Percentiles rank a stretch among this genome's conserved stretches.
Conservation (phyloP, 2,329 filamentous ascomycete genomes). For the Aspergillus floridensis region DNA sequence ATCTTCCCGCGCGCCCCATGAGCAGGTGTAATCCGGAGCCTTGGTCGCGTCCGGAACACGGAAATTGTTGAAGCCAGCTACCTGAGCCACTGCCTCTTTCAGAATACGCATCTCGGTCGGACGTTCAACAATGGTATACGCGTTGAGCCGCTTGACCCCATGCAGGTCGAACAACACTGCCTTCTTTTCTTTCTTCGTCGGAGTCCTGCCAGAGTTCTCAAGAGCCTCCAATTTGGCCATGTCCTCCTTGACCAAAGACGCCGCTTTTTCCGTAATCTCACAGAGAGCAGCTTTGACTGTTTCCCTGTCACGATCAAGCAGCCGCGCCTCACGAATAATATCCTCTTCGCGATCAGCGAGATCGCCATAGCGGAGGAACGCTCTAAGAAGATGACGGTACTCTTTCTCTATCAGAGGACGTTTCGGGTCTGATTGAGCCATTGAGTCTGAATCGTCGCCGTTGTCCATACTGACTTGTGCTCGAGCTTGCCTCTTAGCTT, state of each 20-base stretch:
- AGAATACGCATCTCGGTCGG: conserved; percentile 85
- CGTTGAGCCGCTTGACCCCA: conserved; percentile 91
- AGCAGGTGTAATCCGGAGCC: conserved; percentile 82
- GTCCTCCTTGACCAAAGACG: conserved; percentile 71
- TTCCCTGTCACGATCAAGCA: conserved; percentile 77
- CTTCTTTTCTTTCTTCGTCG: conserved; percentile 97
- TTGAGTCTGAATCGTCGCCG: conserved; percentile 68
- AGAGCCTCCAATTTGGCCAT: conserved; percentile 58
- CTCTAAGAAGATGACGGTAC: conserved; percentile 83
- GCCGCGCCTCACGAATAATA: conserved; percentile 79
- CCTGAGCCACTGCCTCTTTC: conserved; percentile 65
- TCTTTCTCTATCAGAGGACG: conserved; percentile 92
- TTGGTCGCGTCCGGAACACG: conserved; percentile 90
- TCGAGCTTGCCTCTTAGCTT: conserved; percentile 68
- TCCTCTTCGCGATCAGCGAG: conserved; percentile 86
- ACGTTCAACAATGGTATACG: conserved; percentile 89
- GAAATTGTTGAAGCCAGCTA: conserved; percentile 72
- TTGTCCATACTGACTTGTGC: conserved; percentile 64
- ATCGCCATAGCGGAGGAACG: conserved; percentile 86
- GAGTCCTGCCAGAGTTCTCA: conserved; percentile 71
- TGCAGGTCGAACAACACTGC: conserved; percentile 93
- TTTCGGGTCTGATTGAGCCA: conserved; percentile 69
- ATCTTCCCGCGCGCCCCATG: conserved; percentile 91
- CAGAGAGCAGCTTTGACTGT: conserved; percentile 73
- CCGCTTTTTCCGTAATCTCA: conserved; percentile 73